Conservation (phyloP, 805 yeast genomes). For the Brettanomyces custersianus region DNA sequence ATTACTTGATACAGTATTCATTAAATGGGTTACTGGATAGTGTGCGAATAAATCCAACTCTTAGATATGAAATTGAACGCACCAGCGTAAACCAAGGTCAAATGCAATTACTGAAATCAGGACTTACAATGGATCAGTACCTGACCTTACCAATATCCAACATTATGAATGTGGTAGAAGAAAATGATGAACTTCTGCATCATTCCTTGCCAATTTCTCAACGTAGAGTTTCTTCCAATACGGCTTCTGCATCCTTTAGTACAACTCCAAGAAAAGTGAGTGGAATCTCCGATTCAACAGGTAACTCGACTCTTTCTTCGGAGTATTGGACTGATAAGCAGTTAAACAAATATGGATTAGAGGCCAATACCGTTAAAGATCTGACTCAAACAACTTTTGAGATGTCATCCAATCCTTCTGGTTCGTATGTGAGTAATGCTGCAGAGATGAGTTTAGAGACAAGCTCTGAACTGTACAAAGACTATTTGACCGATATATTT, state of each 20-base stretch:
- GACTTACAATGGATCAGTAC: constrained; percentile 10
- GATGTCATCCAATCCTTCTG: too few species aligned
- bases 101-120: constrained; percentile 10
- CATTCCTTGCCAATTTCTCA: too few species aligned
- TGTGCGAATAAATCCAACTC: constrained; percentile 14
- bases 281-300: too few species aligned
- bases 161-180: neutral
- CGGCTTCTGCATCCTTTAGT: too few species aligned
- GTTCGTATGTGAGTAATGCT: neutral
- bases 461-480: constrained; percentile 16
- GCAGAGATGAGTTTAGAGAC: constrained; percentile 21
- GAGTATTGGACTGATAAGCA: constrained; percentile 1
- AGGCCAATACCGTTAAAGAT: neutral
- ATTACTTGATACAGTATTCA: constrained; percentile 13
- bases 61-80: constrained; percentile 13
- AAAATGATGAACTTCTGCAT: neutral
- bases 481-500: constrained; percentile 13
- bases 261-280: too few species aligned
- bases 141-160: constrained; percentile 2
- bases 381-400: neutral
- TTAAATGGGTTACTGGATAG: constrained; percentile 8
- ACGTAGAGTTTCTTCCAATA: too few species aligned
- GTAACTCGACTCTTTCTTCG: neutral
- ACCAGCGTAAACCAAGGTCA: constrained; percentile 6
- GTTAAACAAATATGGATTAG: constrained; percentile 9